Evolutionary conservation across 257 asterid genomes (phyloP), one percentile per base, ranked within the genome.

Genomic region (Osmanthus fragrans): DNA sequence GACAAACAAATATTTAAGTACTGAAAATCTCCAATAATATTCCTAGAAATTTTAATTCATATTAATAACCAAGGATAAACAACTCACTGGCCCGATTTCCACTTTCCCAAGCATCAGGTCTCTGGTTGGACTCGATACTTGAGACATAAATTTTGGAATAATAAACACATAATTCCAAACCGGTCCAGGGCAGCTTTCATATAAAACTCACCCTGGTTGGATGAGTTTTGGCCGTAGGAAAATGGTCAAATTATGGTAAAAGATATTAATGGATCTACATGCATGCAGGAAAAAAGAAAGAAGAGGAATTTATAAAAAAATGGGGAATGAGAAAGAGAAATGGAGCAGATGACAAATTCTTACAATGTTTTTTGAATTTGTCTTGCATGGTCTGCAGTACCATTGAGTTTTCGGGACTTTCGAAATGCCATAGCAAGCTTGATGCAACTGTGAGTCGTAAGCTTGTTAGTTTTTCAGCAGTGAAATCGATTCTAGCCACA

Each of bases 371-470:
- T 72, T 76, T 63, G 75, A 82, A 77, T 56, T 77, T 74, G 80
- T 76, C 66, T 72, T 79, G 79, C 82, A 86, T 74, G 82, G 82
- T 63, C 80, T 73, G 68, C 84, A 83, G 37, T 77, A 71, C 82
- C 79, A 80, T 68, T 71, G 83, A 80, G 70, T 71, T 63, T 70
- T 78, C 30, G 80, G 82, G 68, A 79, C 80, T 29, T 71, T 72
- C 36, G 73, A 80, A 60, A 83, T 63, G 40, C 82, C 80, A 80
- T 83, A 83, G 82, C 84, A 80, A 56, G 81, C 83, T 75, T 77
- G 83, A 69, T 76, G 73, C 71, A 76, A 76, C 82, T 84, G 76
- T 30, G 45, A 18, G 36, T 84, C 74, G 47, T 71, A 79, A 66
- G 54, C 51, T 30, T 16, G n/a, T 60, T 47, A 67, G 68, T 13